Conservation (phyloP, 257 asterid genomes). For the Rehmannia glutinosa region DNA sequence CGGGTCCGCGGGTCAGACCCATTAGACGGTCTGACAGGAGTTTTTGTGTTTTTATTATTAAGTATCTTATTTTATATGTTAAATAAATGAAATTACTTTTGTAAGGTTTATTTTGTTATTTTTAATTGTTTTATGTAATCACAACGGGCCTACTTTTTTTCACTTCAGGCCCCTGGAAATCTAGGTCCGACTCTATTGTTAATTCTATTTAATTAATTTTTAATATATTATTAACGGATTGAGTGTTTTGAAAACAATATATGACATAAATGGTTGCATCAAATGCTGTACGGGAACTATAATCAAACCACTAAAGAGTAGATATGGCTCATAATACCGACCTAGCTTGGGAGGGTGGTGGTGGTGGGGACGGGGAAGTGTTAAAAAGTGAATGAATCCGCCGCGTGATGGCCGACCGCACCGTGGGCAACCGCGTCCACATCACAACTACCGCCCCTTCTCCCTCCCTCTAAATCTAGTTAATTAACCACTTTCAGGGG, state of each 20-base stretch:
- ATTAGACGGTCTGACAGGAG: too few relatives aligned
- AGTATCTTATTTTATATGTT: too few relatives aligned
- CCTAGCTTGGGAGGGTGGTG: background rate
- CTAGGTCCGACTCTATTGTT: too few relatives aligned
- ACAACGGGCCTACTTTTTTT: too few relatives aligned
- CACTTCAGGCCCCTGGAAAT: too few relatives aligned
- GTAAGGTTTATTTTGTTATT: too few relatives aligned
- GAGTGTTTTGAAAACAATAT: background rate
- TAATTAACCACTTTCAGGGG: too few relatives aligned
- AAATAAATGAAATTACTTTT: too few relatives aligned
- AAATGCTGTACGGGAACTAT: background rate
- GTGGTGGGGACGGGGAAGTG: slow-evolving; percentile 24
- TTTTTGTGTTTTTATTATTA: too few relatives aligned
- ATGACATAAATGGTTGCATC: background rate
- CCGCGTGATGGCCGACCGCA: slow-evolving; percentile 61
- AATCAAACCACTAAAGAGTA: background rate
- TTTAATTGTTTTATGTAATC: too few relatives aligned
- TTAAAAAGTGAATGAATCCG: slow-evolving; percentile 38
- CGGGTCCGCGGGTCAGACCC: too few relatives aligned
- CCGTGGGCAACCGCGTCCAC: slow-evolving; percentile 35
- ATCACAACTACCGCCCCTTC: slow-evolving; percentile 24
- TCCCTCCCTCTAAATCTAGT: background rate
- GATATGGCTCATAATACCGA: background rate
- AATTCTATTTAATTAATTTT: too few relatives aligned
- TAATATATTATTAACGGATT: background rate